Percentiles rank a stretch among this genome's conserved stretches.
Conservation (phyloP, 345 rosid genomes). For the Populus ilicifolia region DNA sequence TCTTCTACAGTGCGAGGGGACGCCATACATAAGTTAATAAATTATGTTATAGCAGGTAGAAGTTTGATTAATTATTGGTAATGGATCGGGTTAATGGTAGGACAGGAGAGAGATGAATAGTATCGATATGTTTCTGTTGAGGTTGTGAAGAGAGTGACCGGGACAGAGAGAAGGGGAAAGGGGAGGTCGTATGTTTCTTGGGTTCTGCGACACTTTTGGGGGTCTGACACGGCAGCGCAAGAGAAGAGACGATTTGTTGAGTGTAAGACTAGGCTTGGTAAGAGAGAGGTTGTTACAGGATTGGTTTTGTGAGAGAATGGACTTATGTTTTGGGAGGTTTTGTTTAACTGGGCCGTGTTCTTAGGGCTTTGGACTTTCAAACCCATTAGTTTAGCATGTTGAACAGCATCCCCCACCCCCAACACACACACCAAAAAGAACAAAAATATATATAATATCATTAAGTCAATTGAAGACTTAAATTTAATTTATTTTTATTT, state of each 20-base stretch:
- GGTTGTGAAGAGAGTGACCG: not conserved
- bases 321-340: not conserved
- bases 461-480: no score
- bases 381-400: not conserved
- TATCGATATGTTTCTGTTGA: not conserved
- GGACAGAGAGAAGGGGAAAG: not conserved
- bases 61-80: not conserved
- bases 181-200: not conserved
- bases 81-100: not conserved
- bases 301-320: not conserved
- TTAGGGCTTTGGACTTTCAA: not conserved
- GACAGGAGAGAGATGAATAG: not conserved
- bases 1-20: slow-evolving; percentile 89
- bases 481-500: no score
- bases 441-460: no score
- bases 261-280: no score
- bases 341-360: not conserved
- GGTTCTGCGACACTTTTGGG: not conserved
- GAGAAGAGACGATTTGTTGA: not conserved
- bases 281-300: not conserved
- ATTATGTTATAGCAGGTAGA: not conserved
- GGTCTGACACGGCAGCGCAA: no score
- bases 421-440: no score
- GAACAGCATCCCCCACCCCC: no score
- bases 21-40: slow-evolving; percentile 15